Evolutionary conservation across 495 filamentous ascomycete species (phyloP).

Genomic region (Xylaria grammica): DNA sequence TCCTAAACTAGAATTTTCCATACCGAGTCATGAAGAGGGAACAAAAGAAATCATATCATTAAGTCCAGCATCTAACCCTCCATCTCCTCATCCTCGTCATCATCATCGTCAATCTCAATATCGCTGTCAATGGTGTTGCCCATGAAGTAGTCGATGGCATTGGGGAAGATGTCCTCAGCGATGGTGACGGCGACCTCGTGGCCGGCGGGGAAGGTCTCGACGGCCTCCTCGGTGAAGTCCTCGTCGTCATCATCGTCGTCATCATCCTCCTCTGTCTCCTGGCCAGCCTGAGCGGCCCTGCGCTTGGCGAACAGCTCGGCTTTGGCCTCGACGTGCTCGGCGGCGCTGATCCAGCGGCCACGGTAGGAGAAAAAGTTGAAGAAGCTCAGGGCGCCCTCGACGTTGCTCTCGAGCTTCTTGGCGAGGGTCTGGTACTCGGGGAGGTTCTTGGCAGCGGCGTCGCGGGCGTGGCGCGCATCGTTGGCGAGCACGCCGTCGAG

Average conservation of each 20-base stretch:
- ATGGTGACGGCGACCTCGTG: slow-evolving; percentile 72
- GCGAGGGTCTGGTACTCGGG: slow-evolving; percentile 46
- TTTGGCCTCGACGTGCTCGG: slow-evolving; percentile 59
- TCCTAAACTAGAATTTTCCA: slow-evolving; percentile 15
- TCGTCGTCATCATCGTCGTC: slow-evolving; percentile 55
- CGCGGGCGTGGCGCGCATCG: slow-evolving; percentile 36
- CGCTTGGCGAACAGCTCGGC: slow-evolving; percentile 57
- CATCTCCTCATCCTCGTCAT: slow-evolving; percentile 27
- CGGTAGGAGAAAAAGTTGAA: slow-evolving; percentile 76
- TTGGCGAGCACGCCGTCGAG: slow-evolving; percentile 28
- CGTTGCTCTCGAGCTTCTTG: slow-evolving; percentile 49
- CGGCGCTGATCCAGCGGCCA: slow-evolving; percentile 61
- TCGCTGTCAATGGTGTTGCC: slow-evolving; percentile 26
- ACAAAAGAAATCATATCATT: slow-evolving; percentile 20
- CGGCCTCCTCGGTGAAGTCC: slow-evolving; percentile 46
- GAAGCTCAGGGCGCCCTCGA: slow-evolving; percentile 63
- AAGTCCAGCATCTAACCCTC: slow-evolving; percentile 11
- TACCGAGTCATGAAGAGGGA: slow-evolving; percentile 13
- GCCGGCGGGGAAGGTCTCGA: slow-evolving; percentile 72
- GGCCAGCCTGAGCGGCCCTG: slow-evolving; percentile 54
- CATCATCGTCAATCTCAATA: slow-evolving; percentile 14
- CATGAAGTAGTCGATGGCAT: slow-evolving; percentile 74
- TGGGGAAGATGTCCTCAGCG: slow-evolving; percentile 75
- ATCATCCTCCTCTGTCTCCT: slow-evolving; percentile 49
- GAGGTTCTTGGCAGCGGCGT: slow-evolving; percentile 22